phyloP scores from a whole-genome alignment of 441 rosid species.

The Mallotus japonicus region DNA sequence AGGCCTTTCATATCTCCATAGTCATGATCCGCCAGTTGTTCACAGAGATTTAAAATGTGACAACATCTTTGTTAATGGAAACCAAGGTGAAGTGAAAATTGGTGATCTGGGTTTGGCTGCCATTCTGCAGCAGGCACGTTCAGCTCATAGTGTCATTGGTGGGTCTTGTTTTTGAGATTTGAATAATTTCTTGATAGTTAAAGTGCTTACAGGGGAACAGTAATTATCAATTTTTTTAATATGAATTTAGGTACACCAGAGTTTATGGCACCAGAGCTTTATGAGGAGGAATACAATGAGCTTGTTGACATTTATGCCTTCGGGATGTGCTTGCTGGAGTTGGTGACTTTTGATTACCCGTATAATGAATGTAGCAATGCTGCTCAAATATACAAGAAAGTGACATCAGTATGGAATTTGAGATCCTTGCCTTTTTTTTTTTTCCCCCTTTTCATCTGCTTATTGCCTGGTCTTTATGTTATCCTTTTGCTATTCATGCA shows the following conservation, averaged over 20 bases:
- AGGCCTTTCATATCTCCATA: constrained; percentile 67
- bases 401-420: constrained; percentile 48
- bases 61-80: constrained; percentile 79
- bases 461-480: not conserved
- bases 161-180: constrained; percentile 7
- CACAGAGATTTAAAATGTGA: constrained; percentile 85
- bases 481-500: not conserved
- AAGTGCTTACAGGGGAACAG: not conserved
- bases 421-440: not conserved
- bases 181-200: not conserved
- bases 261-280: constrained; percentile 93
- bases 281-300: constrained; percentile 83
- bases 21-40: constrained; percentile 65
- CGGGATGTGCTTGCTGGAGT: constrained; percentile 86
- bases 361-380: constrained; percentile 70
- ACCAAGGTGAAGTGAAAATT: constrained; percentile 78
- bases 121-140: constrained; percentile 68
- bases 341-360: constrained; percentile 80
- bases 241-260: constrained; percentile 58
- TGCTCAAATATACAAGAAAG: constrained; percentile 84
- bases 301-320: constrained; percentile 85
- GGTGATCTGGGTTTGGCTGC: constrained; percentile 87
- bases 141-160: constrained; percentile 72
- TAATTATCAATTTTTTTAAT: not conserved
- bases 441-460: not conserved